Evolutionary conservation across 2,329 filamentous ascomycete genomes (phyloP), one percentile per base, ranked within the genome.

Genomic region (Xylariaceae sp.): DNA sequence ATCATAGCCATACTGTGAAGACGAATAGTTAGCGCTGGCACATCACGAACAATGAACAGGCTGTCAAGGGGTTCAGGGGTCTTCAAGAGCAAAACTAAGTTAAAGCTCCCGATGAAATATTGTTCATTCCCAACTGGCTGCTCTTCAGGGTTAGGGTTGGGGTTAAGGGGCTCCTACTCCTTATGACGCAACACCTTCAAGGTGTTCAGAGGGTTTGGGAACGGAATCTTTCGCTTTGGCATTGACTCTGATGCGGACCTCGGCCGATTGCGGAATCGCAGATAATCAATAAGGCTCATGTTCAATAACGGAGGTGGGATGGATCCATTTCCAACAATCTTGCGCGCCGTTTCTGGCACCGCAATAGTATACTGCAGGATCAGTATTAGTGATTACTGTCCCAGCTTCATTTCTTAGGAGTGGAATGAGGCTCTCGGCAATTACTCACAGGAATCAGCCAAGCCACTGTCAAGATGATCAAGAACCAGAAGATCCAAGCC

Each of bases 401-500:
- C 19, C 19, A 19, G 1, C 19, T 19, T 19, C 19, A 19, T 19
- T 19, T 19, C 19, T 19, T 19, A 19, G 19, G 19, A 19, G 19
- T 19, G 19, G 19, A 19, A 19, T 19, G 19, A 19, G 19, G 19
- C 19, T 19, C n/a, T 35, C 19, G 8, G 9, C 19, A 45, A 26
- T 6, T 27, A 32, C 56, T 51, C 34, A 59, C 56, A 1, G 81
- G 75, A 2, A 85, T 56, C 31, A 85, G 67, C 67, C 79, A 80
- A 0, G 71, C 68, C 3, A 68, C 67, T 19, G 75, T 71, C 37
- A 80, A 70, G 39, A 88, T 84, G 39, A 80, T 75, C 53, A 85
- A 75, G 63, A 87, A 86, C 84, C 84, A 88, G 62, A 88, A 88
- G 53, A 87, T 81, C 52, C 80, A 76, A n/a, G 80, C 73, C 85